Base-by-base conservation (phyloP, 305 asterid genomes). In the Ilex paraguariensis region DNA sequence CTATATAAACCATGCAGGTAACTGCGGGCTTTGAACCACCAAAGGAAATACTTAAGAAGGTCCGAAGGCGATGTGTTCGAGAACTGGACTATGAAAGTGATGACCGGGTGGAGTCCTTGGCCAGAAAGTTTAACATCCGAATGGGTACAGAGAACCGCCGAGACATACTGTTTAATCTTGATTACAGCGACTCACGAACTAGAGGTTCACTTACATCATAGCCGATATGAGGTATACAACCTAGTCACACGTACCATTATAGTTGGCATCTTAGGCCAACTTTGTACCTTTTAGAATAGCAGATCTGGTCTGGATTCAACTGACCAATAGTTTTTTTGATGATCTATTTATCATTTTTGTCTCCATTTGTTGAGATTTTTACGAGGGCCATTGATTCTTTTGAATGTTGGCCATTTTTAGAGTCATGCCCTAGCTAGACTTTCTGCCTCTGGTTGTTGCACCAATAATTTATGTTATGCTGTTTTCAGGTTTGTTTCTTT, bases 51-150 rank as follows among this genome's bases (percentile, higher is more conserved):
- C 84, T 91, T 14, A 86, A 78, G 60, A 91, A 79, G 79, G 78
- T 91, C 54, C 79, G 93, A 31, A 82, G 97, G 73, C 88, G 97
- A 70, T 81, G 88, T 48, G 15, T 66, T 31, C 76, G 97, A 56
- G 96, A 90, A 76, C 72, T 87, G 96, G 91, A 90, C 68, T 51
- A 67, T 40, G 93, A 77, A 64, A 67, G 85, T 55, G 66, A 77
- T 56, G 78, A 56, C 61, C 78, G 73, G 67, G 73, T 87, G 32
- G 89, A 56, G 21, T 58, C 82, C 61, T 13, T 87, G 6, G 81
- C 86, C 61, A 75, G 49, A 65, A 66, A 77, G 65, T 72, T 81
- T 49, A 63, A 74, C 3, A 71, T 82, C 50, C 62, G 70, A 63
- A 44, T 84, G 87, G 83, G 84, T 54, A 13, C 65, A 12, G 97